A percentile compares a stretch with the other conserved stretches of the same genome.
Conservation (phyloP, 352 stramenopile genomes). For the Nothophytophthora sp. region DNA sequence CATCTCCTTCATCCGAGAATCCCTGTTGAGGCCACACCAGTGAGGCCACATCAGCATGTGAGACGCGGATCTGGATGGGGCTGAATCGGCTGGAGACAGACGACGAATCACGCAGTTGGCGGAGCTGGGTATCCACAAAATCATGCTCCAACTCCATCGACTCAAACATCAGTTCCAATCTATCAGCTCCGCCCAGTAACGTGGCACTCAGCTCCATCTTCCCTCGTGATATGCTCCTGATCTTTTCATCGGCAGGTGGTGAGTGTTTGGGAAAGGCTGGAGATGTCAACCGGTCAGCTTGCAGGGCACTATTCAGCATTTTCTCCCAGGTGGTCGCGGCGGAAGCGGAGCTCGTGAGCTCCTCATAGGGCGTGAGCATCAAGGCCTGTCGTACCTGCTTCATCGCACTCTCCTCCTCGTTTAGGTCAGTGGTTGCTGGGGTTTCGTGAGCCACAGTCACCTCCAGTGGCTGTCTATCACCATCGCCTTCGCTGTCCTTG, state of each 20-base stretch:
- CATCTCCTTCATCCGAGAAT: background rate
- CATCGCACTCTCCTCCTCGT: background rate
- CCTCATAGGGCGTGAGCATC: background rate
- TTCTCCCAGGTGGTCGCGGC: background rate
- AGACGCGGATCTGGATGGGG: constrained; percentile 48
- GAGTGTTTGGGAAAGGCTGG: background rate
- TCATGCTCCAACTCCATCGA: constrained; percentile 37
- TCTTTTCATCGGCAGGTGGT: background rate
- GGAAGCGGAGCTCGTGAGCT: background rate
- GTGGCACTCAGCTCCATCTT: background rate
- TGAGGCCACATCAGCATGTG: constrained; percentile 28
- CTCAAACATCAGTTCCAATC: constrained; percentile 48
- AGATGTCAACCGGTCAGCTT: background rate
- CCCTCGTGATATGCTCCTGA: background rate
- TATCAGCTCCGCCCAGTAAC: background rate
- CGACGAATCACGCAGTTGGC: constrained; percentile 45
- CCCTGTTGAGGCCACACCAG: constrained; percentile 4
- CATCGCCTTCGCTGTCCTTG: constrained; percentile 1
- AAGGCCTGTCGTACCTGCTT: background rate
- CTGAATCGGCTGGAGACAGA: constrained; percentile 51
- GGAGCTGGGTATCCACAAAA: constrained; percentile 39
- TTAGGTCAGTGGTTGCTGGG: background rate
- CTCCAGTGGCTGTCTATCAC: background rate
- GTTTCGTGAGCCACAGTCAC: background rate
- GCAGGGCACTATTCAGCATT: background rate